These are phyloP conservation scores for Lentinula edodes DNA, from an alignment of 768 basidiomycete species.

Conservation along the genomic window DNA sequence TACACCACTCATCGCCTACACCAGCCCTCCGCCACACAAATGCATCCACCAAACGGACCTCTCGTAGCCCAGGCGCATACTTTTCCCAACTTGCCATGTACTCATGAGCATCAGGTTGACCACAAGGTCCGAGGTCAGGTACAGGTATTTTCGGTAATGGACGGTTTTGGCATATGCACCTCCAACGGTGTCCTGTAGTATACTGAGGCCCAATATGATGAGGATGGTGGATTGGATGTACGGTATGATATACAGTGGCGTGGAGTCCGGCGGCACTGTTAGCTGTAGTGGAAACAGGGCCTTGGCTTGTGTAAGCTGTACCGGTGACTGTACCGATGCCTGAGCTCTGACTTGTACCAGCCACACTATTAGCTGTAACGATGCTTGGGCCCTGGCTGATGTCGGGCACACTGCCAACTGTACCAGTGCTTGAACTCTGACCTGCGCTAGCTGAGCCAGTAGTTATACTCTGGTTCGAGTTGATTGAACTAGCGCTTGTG, in stretches of 20 bases:
- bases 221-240: not conserved
- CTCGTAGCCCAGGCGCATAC: slow-evolving; percentile 29
- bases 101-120: slow-evolving; percentile 12
- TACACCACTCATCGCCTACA: slow-evolving; percentile 30
- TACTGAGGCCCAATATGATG: not conserved
- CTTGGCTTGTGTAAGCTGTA: too few species aligned
- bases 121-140: not conserved
- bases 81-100: slow-evolving; percentile 39
- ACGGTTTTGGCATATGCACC: not conserved
- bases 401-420: too few species aligned
- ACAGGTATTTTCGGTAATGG: not conserved
- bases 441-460: not conserved
- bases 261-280: too few species aligned
- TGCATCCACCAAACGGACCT: slow-evolving; percentile 35
- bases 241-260: too few species aligned
- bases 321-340: not conserved
- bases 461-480: not conserved
- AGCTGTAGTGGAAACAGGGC: too few species aligned
- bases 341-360: not conserved
- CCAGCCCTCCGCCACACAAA: slow-evolving; percentile 33
- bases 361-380: not conserved
- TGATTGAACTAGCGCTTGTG: not conserved
- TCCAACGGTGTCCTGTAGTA: not conserved
- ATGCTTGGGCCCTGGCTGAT: not conserved
- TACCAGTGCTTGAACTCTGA: not conserved